Conservation (phyloP, 2,329 filamentous ascomycete species). For the Arthrinium puccinioides region DNA sequence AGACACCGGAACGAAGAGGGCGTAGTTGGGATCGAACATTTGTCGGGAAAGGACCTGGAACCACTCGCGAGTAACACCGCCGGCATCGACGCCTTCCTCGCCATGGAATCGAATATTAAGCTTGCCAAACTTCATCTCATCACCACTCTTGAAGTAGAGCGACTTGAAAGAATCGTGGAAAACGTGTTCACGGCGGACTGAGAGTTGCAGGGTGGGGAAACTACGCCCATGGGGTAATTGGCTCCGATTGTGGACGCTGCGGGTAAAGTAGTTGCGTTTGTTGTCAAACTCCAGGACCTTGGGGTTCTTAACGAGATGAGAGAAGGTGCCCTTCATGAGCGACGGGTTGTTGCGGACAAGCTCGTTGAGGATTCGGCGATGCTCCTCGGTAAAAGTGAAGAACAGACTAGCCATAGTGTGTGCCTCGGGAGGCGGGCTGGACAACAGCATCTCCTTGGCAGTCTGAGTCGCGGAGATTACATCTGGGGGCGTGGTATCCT, state of each 20-base stretch:
- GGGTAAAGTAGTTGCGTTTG: constrained; percentile 98
- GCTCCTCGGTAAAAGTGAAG: constrained; percentile 96
- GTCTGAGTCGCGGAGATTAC: constrained; percentile 37
- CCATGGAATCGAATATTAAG: constrained; percentile 95
- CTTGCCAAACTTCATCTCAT: constrained; percentile 99
- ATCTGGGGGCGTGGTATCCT: constrained; percentile 83
- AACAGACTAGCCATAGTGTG: constrained; percentile 84
- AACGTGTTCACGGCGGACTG: constrained; percentile 86
- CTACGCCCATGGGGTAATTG: constrained; percentile 57
- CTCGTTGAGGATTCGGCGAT: constrained; percentile 95
- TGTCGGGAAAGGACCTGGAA: constrained; percentile 95
- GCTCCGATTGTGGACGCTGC: constrained; percentile 74
- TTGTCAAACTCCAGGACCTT: constrained; percentile 99
- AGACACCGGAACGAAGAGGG: constrained; percentile 90
- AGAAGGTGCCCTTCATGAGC: constrained; percentile 97
- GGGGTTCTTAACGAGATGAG: constrained; percentile 92
- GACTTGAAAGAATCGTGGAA: constrained; percentile 98
- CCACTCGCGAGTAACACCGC: constrained; percentile 96
- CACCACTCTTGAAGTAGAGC: constrained; percentile 92
- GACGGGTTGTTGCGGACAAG: constrained; percentile 95
- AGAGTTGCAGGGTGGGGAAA: constrained; percentile 70
- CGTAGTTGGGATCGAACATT: constrained; percentile 99
- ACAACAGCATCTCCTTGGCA: constrained; percentile 62
- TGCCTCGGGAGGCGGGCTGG: constrained; percentile 71
- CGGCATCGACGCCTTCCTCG: constrained; percentile 95